Evolutionary conservation across 2,329 filamentous ascomycete genomes (phyloP).

Genomic region (Elsinoe perseae): DNA sequence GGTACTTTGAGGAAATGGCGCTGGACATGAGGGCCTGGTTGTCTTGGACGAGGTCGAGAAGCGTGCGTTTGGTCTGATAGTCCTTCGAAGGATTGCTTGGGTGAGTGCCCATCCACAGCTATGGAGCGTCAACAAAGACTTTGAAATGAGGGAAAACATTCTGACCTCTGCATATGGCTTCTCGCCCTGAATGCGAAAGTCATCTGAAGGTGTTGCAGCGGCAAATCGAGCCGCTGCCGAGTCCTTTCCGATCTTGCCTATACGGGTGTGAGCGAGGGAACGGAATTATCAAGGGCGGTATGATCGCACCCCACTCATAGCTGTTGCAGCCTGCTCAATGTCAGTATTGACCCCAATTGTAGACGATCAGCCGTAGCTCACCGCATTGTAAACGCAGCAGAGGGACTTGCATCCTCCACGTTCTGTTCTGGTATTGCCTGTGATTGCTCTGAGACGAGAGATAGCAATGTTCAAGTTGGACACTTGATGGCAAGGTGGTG

Average conservation of each 20-base stretch:
- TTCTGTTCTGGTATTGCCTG: too few species aligned
- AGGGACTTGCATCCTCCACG: constrained; percentile 74
- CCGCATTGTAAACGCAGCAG: constrained; percentile 75
- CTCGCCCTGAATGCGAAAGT: constrained; percentile 70
- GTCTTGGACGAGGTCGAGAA: constrained; percentile 80
- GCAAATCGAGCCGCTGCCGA: constrained; percentile 88
- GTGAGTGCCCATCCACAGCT: constrained; percentile 99
- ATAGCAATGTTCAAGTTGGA: too few species aligned
- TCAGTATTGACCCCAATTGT: too few species aligned
- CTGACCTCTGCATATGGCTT: constrained; percentile 89
- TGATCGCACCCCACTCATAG: constrained; percentile 78
- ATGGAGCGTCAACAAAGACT: constrained; percentile 19
- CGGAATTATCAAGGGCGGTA: background rate
- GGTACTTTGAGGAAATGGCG: constrained; percentile 66
- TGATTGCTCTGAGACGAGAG: too few species aligned
- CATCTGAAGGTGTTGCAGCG: constrained; percentile 67
- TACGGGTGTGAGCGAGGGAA: constrained; percentile 20
- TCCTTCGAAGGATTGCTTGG: constrained; percentile 93
- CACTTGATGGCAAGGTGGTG: too few species aligned
- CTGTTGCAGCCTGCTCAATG: constrained; percentile 76
- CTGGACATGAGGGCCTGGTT: constrained; percentile 75
- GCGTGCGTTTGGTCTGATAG: constrained; percentile 69
- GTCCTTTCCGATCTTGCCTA: constrained; percentile 75
- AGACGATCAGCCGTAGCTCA: constrained; percentile 34
- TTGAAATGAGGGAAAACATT: constrained; percentile 16